Evolutionary conservation across 345 rosid genomes (phyloP).

Genomic region (thale cress (Arabidopsis thaliana)): DNA sequence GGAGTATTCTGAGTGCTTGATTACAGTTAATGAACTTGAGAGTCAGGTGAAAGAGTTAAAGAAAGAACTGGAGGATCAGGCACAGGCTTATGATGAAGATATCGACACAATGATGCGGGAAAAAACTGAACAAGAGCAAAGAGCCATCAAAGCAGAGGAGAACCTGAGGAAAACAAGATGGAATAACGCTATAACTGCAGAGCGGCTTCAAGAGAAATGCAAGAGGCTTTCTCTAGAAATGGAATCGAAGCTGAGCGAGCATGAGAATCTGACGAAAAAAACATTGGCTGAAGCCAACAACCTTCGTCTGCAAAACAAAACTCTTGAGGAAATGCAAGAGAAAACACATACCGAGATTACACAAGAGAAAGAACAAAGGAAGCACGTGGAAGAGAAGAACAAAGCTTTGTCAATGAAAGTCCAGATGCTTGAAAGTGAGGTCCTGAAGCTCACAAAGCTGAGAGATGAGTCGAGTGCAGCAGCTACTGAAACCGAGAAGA

Average conservation of each 20-base stretch:
- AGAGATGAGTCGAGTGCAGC: slow-evolving; percentile 50
- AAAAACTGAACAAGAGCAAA: slow-evolving; percentile 78
- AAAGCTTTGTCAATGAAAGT: slow-evolving; percentile 58
- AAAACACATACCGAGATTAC: slow-evolving; percentile 58
- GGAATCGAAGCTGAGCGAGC: slow-evolving; percentile 76
- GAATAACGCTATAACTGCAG: slow-evolving; percentile 80
- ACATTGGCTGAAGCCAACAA: slow-evolving; percentile 74
- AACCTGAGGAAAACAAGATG: slow-evolving; percentile 70
- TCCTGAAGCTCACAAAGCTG: slow-evolving; percentile 55
- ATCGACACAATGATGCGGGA: slow-evolving; percentile 61
- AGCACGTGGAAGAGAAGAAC: slow-evolving; percentile 41
- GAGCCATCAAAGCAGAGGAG: slow-evolving; percentile 92
- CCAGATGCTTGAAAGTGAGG: slow-evolving; percentile 59
- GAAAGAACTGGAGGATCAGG: slow-evolving; percentile 67
- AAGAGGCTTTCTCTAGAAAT: slow-evolving; percentile 74
- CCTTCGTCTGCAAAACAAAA: slow-evolving; percentile 58
- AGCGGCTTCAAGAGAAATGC: slow-evolving; percentile 86
- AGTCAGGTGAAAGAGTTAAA: slow-evolving; percentile 64
- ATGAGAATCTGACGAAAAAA: slow-evolving; percentile 64
- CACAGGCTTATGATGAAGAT: slow-evolving; percentile 72
- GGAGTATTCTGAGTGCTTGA: slow-evolving; percentile 69
- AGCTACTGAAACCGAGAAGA: slow-evolving; percentile 53
- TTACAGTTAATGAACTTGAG: slow-evolving; percentile 66
- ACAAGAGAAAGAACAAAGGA: slow-evolving; percentile 49
- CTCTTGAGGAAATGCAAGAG: slow-evolving; percentile 73